phyloP scores from a whole-genome alignment of 129 eudicot species.

The Sambucus nigra region DNA sequence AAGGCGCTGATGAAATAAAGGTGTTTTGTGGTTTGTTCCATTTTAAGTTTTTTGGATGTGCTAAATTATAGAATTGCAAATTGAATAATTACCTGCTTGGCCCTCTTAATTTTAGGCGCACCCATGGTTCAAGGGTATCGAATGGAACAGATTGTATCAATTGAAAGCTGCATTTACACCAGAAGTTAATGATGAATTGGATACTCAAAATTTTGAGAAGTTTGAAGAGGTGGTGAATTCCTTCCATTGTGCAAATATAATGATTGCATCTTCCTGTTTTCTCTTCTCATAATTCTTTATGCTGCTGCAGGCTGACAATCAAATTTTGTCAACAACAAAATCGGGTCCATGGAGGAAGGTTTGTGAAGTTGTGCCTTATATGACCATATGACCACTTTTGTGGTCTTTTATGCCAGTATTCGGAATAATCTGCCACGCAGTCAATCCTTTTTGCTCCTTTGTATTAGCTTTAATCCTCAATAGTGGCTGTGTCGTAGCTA shows the following conservation, averaged over 20 bases:
- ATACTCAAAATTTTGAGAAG: slow-evolving; percentile 9
- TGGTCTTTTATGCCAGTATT: neutral
- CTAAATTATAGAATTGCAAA: slow-evolving; percentile 2
- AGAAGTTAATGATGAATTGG: slow-evolving; percentile 12
- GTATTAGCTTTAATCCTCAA: no score
- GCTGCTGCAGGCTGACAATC: slow-evolving; percentile 60
- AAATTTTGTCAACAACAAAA: slow-evolving; percentile 49
- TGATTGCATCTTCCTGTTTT: neutral
- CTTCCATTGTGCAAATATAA: neutral
- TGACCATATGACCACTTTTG: neutral
- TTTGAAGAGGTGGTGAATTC: slow-evolving; percentile 9
- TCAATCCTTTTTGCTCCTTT: no score
- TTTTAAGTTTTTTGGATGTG: neutral
- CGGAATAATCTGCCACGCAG: neutral
- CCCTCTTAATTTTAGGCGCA: slow-evolving; percentile 58
- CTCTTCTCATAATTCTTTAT: slow-evolving; percentile 1
- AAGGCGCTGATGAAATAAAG: slow-evolving; percentile 96
- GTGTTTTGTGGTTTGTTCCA: slow-evolving; percentile 27
- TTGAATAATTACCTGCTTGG: slow-evolving; percentile 4
- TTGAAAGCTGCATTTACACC: slow-evolving; percentile 1
- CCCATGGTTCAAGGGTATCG: slow-evolving; percentile 19
- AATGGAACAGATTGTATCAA: slow-evolving; percentile 17
- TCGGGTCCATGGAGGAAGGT: slow-evolving; percentile 99
- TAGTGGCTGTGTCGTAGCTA: no score
- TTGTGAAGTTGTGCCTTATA: slow-evolving; percentile 12